These are phyloP conservation scores for Entophlyctis luteolus DNA, from an alignment of 192 early-diverging fungal species.

Conservation along the genomic window DNA sequence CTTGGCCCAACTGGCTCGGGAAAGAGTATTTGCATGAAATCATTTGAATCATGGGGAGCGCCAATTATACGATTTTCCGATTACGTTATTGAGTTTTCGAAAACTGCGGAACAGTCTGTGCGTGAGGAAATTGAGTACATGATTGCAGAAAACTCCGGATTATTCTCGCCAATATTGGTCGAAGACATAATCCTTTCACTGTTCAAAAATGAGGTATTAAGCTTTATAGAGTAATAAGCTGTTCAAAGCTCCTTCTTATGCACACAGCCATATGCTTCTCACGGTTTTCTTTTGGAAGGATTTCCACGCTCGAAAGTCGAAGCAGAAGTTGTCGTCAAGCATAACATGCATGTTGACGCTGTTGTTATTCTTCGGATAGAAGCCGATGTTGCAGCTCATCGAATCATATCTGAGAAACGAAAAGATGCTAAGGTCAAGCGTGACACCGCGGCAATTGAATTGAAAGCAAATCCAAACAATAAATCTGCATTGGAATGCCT, in stretches of 20 bases:
- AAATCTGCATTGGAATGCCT: neutral
- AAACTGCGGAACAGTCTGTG: conserved; percentile 16
- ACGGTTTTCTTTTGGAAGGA: conserved; percentile 46
- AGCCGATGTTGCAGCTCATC: conserved; percentile 32
- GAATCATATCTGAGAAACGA: conserved; percentile 21
- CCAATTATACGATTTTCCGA: conserved; percentile 25
- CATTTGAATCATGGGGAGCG: conserved; percentile 15
- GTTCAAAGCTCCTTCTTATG: neutral
- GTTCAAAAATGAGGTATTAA: conserved; percentile 31
- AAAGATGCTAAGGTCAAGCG: conserved; percentile 17
- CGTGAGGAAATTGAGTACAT: conserved; percentile 39
- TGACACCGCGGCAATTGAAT: conserved; percentile 4
- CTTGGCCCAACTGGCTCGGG: conserved; percentile 40
- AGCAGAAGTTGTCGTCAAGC: conserved; percentile 37
- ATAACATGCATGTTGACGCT: conserved; percentile 40
- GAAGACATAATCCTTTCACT: conserved; percentile 23
- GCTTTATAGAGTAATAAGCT: neutral
- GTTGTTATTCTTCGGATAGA: conserved; percentile 41
- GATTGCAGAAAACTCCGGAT: conserved; percentile 34
- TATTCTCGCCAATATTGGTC: conserved; percentile 20
- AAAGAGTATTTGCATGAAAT: conserved; percentile 28
- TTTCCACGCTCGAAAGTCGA: conserved; percentile 48
- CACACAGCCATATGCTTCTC: conserved; percentile 40
- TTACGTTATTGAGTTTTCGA: conserved; percentile 24
- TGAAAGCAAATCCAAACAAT: neutral